Conservation (phyloP, 2,329 filamentous ascomycete species). For the Penicillium sp. region DNA sequence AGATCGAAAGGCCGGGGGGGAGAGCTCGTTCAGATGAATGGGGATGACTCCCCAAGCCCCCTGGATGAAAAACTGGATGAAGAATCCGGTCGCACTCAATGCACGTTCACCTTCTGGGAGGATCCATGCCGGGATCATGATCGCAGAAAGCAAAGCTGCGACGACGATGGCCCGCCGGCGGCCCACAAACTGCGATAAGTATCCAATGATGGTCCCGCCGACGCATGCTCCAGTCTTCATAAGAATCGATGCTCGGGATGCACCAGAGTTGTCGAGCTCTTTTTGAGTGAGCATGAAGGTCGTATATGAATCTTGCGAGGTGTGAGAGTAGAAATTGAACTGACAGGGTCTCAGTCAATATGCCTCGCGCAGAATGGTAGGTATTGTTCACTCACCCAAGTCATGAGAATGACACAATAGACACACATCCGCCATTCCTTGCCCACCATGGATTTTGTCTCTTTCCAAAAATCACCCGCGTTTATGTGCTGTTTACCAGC, state of each 20-base stretch:
- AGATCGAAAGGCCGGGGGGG: slow-evolving; percentile 68
- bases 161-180: slow-evolving; percentile 58
- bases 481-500: slow-evolving; percentile 51
- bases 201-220: slow-evolving; percentile 54
- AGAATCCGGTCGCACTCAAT: slow-evolving; percentile 35
- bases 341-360: slow-evolving; percentile 2
- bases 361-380: neutral
- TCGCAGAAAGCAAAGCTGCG: slow-evolving; percentile 62
- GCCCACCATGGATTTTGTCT: slow-evolving; percentile 65
- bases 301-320: slow-evolving; percentile 76
- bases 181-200: slow-evolving; percentile 71
- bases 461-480: slow-evolving; percentile 62
- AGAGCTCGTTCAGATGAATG: slow-evolving; percentile 75
- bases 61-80: slow-evolving; percentile 65
- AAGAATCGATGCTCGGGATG: slow-evolving; percentile 72
- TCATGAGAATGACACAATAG: slow-evolving; percentile 77
- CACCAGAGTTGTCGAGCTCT: slow-evolving; percentile 61
- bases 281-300: slow-evolving; percentile 76
- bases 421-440: slow-evolving; percentile 74
- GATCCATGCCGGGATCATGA: slow-evolving; percentile 71
- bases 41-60: slow-evolving; percentile 69
- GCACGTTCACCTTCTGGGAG: slow-evolving; percentile 47
- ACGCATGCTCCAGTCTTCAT: slow-evolving; percentile 78
- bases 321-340: slow-evolving; percentile 73
- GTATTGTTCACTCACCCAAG: slow-evolving; percentile 45